Evolutionary conservation across 2,329 filamentous ascomycete genomes (phyloP).

Genomic region (Hymenoscyphus infarciens): DNA sequence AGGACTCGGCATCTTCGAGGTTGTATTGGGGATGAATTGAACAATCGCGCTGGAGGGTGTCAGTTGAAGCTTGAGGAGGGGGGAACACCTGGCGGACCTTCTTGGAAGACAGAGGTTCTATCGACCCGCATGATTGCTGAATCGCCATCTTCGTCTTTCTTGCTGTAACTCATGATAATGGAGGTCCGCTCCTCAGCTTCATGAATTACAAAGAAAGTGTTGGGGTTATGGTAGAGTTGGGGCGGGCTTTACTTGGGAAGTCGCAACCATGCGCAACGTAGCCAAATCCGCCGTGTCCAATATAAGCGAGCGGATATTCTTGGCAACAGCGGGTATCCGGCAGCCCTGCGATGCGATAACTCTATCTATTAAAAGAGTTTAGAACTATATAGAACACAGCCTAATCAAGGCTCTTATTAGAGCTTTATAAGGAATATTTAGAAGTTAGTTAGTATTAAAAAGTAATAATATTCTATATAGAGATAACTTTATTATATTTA

Average conservation of each 20-base stretch:
- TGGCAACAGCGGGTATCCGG: neutral
- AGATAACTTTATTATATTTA: no score
- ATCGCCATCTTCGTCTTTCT: conserved; percentile 98
- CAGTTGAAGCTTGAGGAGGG: conserved; percentile 36
- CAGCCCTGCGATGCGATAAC: no score
- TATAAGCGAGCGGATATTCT: conserved; percentile 6
- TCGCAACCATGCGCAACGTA: conserved; percentile 13
- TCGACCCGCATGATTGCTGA: conserved; percentile 93
- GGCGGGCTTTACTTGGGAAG: conserved; percentile 8
- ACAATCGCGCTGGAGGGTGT: conserved; percentile 73
- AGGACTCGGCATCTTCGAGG: conserved; percentile 96
- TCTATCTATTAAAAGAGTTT: no score
- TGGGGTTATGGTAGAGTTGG: conserved; percentile 4
- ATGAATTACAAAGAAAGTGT: conserved; percentile 34
- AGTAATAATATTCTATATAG: no score
- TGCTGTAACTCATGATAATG: conserved; percentile 85
- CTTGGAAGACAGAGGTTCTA: conserved; percentile 96
- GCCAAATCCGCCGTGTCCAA: conserved; percentile 10
- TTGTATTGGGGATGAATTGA: conserved; percentile 96
- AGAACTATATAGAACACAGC: no score
- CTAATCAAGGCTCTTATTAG: no score
- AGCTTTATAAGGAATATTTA: no score
- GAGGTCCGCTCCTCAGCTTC: conserved; percentile 36
- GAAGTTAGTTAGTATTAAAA: no score
- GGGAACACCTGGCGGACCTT: conserved; percentile 60